These are phyloP conservation scores for Pichia heedii DNA, from an alignment of 805 yeast species.

Conservation along the genomic window DNA sequence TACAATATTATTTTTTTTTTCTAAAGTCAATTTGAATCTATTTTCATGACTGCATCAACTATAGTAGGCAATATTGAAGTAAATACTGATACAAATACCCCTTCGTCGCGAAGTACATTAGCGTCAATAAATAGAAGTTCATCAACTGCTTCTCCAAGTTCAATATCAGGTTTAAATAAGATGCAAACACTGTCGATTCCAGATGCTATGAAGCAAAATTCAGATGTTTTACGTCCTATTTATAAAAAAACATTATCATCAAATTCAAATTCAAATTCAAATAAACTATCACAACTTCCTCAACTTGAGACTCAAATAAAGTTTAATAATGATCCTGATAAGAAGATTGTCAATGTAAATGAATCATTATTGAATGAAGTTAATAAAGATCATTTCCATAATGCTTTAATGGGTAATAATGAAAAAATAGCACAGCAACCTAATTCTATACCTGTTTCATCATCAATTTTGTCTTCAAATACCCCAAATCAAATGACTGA, in stretches of 20 bases:
- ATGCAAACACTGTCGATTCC: not conserved
- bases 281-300: constrained; percentile 10
- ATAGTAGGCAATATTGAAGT: too few species aligned
- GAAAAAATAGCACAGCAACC: not conserved
- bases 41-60: too few species aligned
- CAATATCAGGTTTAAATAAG: not conserved
- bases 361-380: constrained; percentile 6
- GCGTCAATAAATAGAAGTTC: too few species aligned
- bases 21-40: too few species aligned
- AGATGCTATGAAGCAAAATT: not conserved
- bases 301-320: constrained; percentile 8
- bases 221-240: constrained; percentile 7
- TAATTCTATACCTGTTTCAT: not conserved
- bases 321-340: not conserved
- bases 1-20: too few species aligned
- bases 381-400: not conserved
- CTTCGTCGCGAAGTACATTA: too few species aligned
- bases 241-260: constrained; percentile 1
- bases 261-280: constrained; percentile 2
- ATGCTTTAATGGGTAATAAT: not conserved
- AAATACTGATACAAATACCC: too few species aligned
- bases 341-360: constrained; percentile 3
- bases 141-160: too few species aligned
- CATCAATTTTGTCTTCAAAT: constrained; percentile 3
- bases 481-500: not conserved